phyloP scores from a whole-genome alignment of 1,284 basidiomycete species.

The Trichosporon faecale region DNA sequence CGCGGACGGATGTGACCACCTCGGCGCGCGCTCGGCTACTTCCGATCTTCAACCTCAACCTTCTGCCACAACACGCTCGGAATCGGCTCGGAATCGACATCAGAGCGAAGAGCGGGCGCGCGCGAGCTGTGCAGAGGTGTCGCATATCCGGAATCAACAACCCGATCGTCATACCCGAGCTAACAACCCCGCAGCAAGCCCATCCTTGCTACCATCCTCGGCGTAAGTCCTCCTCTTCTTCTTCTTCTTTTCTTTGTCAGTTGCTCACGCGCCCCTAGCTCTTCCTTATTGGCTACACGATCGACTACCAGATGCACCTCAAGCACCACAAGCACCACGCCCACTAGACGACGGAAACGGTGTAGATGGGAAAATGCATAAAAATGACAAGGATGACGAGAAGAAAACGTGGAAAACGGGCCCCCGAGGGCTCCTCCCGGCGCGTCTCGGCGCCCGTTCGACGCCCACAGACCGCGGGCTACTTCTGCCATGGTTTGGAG shows the following conservation, averaged over 20 bases:
- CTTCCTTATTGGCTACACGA: conserved; percentile 79
- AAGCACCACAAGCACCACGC: conserved; percentile 51
- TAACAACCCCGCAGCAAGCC: conserved; percentile 50
- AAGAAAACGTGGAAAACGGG: background rate
- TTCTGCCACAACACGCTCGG: background rate
- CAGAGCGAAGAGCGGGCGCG: background rate
- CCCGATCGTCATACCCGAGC: background rate
- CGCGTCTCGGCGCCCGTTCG: background rate
- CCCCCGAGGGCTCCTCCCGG: no score
- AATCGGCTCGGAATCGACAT: background rate
- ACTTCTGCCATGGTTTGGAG: background rate
- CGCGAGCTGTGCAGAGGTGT: background rate
- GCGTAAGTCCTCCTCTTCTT: conserved; percentile 28
- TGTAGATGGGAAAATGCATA: conserved; percentile 13
- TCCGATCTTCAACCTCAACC: background rate
- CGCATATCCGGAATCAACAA: background rate
- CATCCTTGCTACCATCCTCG: conserved; percentile 67
- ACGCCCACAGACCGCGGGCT: no score
- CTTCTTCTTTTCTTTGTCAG: background rate
- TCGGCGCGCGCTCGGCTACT: background rate
- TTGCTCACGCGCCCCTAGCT: conserved; percentile 44
- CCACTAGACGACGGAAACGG: conserved; percentile 34
- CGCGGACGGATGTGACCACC: background rate
- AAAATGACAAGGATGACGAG: background rate
- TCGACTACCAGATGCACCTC: conserved; percentile 73